Conservation (phyloP, 1,284 basidiomycete genomes). For the Singerocomus inundabilis region DNA sequence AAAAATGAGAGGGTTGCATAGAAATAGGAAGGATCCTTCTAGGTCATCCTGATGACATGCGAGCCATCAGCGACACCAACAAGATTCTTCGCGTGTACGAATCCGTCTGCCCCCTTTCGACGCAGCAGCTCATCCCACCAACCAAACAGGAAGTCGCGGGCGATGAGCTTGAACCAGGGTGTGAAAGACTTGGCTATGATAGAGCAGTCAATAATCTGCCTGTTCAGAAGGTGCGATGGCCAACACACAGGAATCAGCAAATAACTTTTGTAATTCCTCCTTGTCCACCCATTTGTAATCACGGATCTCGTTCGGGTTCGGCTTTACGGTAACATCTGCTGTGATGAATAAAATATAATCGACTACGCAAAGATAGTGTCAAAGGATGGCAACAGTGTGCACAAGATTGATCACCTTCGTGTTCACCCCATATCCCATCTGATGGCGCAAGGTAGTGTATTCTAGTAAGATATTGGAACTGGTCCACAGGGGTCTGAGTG, state of each 20-base stretch:
- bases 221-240: neutral
- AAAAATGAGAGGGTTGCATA: neutral
- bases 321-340: constrained; percentile 79
- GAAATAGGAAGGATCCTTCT: constrained; percentile 12
- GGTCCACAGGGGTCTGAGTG: constrained; percentile 74
- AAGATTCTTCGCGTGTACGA: constrained; percentile 66
- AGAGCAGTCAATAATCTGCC: constrained; percentile 8
- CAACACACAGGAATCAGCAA: constrained; percentile 71
- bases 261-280: constrained; percentile 88
- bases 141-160: constrained; percentile 93
- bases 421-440: constrained; percentile 94
- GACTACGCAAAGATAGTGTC: constrained; percentile 51
- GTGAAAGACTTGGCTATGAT: constrained; percentile 83
- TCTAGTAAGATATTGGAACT: constrained; percentile 93
- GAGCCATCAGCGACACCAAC: constrained; percentile 68
- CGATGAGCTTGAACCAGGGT: constrained; percentile 99
- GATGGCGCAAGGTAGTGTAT: constrained; percentile 98
- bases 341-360: constrained; percentile 98
- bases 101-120: constrained; percentile 58
- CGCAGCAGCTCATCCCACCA: constrained; percentile 95
- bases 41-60: constrained; percentile 77
- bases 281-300: constrained; percentile 92
- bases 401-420: constrained; percentile 72
- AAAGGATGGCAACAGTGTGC: neutral
- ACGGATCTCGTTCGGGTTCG: constrained; percentile 91